phyloP scores from a whole-genome alignment of 805 yeast genomes.

The Suhomyces sp. region DNA sequence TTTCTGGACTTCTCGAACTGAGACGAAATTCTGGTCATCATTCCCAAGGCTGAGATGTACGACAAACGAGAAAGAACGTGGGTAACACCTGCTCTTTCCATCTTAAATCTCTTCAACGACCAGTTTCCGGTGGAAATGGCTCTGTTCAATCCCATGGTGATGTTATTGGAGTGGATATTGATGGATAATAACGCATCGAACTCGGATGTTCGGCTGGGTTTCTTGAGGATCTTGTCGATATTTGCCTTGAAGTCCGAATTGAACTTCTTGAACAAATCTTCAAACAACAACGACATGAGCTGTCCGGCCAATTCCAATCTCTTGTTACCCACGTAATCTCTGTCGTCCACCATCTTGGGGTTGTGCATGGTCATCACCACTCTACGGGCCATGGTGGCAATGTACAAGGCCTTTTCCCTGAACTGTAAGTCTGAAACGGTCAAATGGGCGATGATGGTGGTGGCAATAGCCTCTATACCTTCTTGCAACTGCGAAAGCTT shows the following conservation, averaged over 20 bases:
- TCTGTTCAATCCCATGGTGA: conserved; percentile 89
- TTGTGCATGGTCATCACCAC: conserved; percentile 94
- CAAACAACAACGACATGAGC: conserved; percentile 88
- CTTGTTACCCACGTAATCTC: conserved; percentile 98
- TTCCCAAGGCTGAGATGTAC: conserved; percentile 92
- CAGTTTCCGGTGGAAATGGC: conserved; percentile 99
- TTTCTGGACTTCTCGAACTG: conserved; percentile 97
- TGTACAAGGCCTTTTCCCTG: conserved; percentile 89
- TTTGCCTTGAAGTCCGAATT: conserved; percentile 92
- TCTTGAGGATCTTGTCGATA: conserved; percentile 88
- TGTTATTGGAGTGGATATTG: conserved; percentile 87
- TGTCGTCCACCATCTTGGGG: conserved; percentile 94
- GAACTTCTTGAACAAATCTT: conserved; percentile 95
- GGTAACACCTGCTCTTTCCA: conserved; percentile 99
- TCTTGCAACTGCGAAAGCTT: conserved; percentile 81
- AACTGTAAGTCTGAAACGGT: conserved; percentile 82
- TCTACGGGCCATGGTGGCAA: conserved; percentile 95
- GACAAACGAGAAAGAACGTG: conserved; percentile 90
- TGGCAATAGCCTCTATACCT: conserved; percentile 95
- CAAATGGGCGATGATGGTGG: conserved; percentile 93
- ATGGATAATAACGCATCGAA: conserved; percentile 90
- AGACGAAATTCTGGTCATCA: conserved; percentile 99
- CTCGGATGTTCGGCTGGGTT: conserved; percentile 91
- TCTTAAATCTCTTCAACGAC: conserved; percentile 97
- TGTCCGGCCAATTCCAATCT: conserved; percentile 97